Evolutionary conservation across 2,329 filamentous ascomycete species (phyloP), one percentile per base, ranked within the genome.

Genomic region (Neoarthrinium moseri): DNA sequence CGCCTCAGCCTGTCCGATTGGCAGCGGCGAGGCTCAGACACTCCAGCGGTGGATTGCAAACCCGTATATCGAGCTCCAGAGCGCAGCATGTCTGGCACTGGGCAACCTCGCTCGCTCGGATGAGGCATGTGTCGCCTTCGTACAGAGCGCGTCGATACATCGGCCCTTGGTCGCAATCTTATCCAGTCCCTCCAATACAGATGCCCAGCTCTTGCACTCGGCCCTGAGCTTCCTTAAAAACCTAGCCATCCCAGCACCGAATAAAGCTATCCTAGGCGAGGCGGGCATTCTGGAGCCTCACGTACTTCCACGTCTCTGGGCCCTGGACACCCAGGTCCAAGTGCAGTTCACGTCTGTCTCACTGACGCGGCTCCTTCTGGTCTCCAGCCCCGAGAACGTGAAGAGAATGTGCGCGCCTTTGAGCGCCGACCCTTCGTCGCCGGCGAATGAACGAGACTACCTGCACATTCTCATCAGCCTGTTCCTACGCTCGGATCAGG

Each of bases 81-180:
- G 77, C 2, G 78, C 78, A 4, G 81, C 78, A 1, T 85, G 81
- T 51, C 72, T 86, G 4, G 72, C 77, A 13, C 67, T 86, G 2
- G 82, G 82, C 27, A 86, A 86, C 56, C 62, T 86, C 29, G 76
- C 78, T 5, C 77, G 82, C 30, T 81, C 75, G 2, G 81, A 86
- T 53, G 71, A 70, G 33, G 63, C 71, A 3, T 80, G 78, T 47
- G 63, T 64, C 8, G 63, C 72, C 27, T 72, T 85, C 27, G 74
- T 84, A 2, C 59, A 70, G 17, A 47, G 67, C 2, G 68, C 68
- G 4, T 69, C 73, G 46, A 56, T 70, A 6, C 70, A 75, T 52
- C 54, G 57, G 7, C 70, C 74, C 0, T 65, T 85, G 2, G 58
- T 74, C 37, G 46, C 58, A 7, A 58, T 80, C 32, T 63, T 84